Percentiles rank a stretch among this genome's conserved stretches.
phyloP scores from a whole-genome alignment of 1,284 basidiomycete species.

The Neolentinus lepideus region DNA sequence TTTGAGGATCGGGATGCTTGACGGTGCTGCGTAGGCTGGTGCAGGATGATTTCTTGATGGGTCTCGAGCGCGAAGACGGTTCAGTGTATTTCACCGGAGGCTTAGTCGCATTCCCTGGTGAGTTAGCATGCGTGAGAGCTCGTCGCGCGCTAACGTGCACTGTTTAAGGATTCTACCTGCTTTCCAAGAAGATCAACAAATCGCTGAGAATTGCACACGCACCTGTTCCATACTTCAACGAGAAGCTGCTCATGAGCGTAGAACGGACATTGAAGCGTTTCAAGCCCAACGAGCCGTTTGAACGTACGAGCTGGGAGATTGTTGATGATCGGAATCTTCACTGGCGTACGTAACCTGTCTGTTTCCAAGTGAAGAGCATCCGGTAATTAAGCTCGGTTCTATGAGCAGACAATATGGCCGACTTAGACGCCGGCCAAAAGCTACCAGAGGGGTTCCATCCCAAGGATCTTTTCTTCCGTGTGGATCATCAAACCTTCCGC shows the following conservation, averaged over 20 bases:
- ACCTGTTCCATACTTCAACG: conserved; percentile 32
- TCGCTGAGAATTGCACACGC: conserved; percentile 24
- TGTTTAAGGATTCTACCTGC: conserved; percentile 25
- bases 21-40: conserved; percentile 20
- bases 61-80: conserved; percentile 26
- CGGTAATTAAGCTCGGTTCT: neutral
- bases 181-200: conserved; percentile 30
- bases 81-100: conserved; percentile 31
- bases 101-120: conserved; percentile 30
- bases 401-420: conserved; percentile 20
- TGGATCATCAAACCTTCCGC: conserved; percentile 34
- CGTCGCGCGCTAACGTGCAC: neutral
- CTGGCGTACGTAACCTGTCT: conserved; percentile 14
- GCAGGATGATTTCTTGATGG: conserved; percentile 36
- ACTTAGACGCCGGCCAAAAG: conserved; percentile 6
- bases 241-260: conserved; percentile 31
- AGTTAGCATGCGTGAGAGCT: neutral
- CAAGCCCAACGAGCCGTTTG: conserved; percentile 28
- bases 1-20: neutral
- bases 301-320: conserved; percentile 34
- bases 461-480: conserved; percentile 25
- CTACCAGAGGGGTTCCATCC: conserved; percentile 20
- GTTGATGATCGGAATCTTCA: conserved; percentile 30
- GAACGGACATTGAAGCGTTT: conserved; percentile 33
- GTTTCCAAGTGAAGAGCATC: neutral